Evolutionary conservation across 208 protist genomes (phyloP).

Genomic region (Strigomonas galati): DNA sequence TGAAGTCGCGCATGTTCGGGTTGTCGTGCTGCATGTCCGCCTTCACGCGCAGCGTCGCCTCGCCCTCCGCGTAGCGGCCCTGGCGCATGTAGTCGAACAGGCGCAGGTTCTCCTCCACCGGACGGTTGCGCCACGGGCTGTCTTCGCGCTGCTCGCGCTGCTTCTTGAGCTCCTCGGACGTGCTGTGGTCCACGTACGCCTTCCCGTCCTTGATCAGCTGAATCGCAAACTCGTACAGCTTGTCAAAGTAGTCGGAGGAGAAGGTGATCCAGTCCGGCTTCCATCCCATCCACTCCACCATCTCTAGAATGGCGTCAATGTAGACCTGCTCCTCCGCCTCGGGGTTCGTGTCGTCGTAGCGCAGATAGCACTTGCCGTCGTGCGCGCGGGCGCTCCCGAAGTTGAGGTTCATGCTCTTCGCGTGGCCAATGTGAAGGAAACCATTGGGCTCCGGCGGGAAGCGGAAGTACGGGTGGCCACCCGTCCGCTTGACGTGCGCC

Average conservation of each 20-base stretch:
- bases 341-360: constrained; percentile 99
- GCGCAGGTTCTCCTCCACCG: constrained; percentile 89
- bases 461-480: constrained; percentile 86
- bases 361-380: constrained; percentile 94
- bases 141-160: constrained; percentile 81
- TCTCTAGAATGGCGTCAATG: constrained; percentile 95
- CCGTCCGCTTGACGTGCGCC: constrained; percentile 54
- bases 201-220: constrained; percentile 97
- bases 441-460: constrained; percentile 98
- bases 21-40: constrained; percentile 97
- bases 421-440: constrained; percentile 99
- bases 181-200: constrained; percentile 98
- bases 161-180: constrained; percentile 93
- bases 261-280: constrained; percentile 94
- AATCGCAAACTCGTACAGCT: constrained; percentile 97
- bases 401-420: constrained; percentile 99
- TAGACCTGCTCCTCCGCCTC: constrained; percentile 97
- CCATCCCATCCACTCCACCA: constrained; percentile 92
- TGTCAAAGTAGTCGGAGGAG: constrained; percentile 99
- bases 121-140: constrained; percentile 88
- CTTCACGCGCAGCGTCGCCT: constrained; percentile 98
- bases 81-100: constrained; percentile 94
- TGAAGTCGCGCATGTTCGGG: constrained; percentile 98
- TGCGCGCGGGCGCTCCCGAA: constrained; percentile 95
- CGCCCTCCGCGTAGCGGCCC: constrained; percentile 96